Base-by-base conservation (phyloP, 1,284 basidiomycete genomes). In the Peniophora sp. region DNA sequence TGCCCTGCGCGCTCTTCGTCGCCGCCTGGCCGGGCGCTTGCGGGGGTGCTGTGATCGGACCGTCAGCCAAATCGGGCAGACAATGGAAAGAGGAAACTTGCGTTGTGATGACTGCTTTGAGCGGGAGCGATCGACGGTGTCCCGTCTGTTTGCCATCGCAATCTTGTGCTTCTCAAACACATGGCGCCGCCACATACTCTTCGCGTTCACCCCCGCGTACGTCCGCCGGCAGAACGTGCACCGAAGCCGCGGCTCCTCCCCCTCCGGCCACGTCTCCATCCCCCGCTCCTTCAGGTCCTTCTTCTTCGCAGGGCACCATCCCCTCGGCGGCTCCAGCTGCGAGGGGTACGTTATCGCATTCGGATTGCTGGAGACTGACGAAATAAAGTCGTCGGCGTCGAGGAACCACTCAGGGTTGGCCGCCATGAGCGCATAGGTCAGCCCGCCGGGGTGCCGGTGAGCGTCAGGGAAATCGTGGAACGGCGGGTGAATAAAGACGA, bases 121-220 rank as follows among this genome's bases (percentile, higher is more conserved):
- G 27, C 61, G 58, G 43, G 81, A 74, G 49, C 74, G 75, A 44
- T 85, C 82, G 46, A 69, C 70, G 46, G 74, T 79, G 55, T 88
- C 87, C 49, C 87, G 78, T 37, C 87, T 74, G 58, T 90, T 90
- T 35, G 85, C 74, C 87, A 90, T 90, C 27, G 86, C 84, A 59
- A 90, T 86, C 65, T 87, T 88, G 64, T 90, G 87, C 60, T 90
- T 90, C 66, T 90, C 87, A 55, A 84, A 88, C 17, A 90, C 86
- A 63, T 90, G 87, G 51, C 87, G 73, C 51, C 88, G 70, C 87
- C 88, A 90, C 87, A 90, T 90, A 58, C 86, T 88, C 65, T 90
- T 89, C 9, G 87, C 88, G 60, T 90, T 90, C 23, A 88, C 83
- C 10, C 87, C 87, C 3, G 85, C 83, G 57, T 90, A 90, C 3